Evolutionary conservation across 768 basidiomycete genomes (phyloP), one percentile per base, ranked within the genome.

Genomic region (Chalciporus pseudorubinellus): DNA sequence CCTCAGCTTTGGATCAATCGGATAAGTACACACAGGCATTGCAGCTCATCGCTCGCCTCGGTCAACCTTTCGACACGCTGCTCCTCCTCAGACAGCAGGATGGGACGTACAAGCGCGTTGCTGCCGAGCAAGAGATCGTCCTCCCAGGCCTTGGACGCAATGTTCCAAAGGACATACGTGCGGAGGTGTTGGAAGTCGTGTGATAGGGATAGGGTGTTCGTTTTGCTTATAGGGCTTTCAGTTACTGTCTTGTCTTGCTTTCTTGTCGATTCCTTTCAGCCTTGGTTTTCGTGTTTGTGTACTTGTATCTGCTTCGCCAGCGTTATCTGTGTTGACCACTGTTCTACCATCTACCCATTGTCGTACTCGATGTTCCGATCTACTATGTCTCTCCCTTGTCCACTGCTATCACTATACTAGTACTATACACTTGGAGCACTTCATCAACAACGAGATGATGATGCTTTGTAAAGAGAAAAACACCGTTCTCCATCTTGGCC

Each of bases 401-500:
- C 24, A 24, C 24, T 24, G 24, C 3, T 24, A 24, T 24, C 7
- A 10, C 12, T 10, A 31, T 31, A 31, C 7, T n/a, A n/a, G n/a
- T n/a, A n/a, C 29, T 31, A 31, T 9, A 31, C 10, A 31, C 4
- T 13, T 4, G 10, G 10, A 31, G 10, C 2, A 13, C 29, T 6
- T 10, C 9, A 31, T 31, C 4, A 6, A 10, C 10, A 9, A 31
- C 29, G 24, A 24, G 7, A 24, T 7, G 24, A 24, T 24, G 7
- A n/a, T n/a, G n/a, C n/a, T 7, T 7, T 24, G 24, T 3, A 7
- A 24, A 24, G 24, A 7, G 7, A 7, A 24, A 24, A 24, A 24
- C 24, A 24, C 77, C 78, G 39, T 78, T 59, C 31, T 73, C 72
- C 72, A 80, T 73, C 16, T 60, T 62, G 0, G 78, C 78, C 52